A percentile compares a stretch with the other conserved stretches of the same genome.
Evolutionary conservation across 225 moss, liverwort and hornwort species (phyloP).

Genomic region (Ulota crispa): DNA sequence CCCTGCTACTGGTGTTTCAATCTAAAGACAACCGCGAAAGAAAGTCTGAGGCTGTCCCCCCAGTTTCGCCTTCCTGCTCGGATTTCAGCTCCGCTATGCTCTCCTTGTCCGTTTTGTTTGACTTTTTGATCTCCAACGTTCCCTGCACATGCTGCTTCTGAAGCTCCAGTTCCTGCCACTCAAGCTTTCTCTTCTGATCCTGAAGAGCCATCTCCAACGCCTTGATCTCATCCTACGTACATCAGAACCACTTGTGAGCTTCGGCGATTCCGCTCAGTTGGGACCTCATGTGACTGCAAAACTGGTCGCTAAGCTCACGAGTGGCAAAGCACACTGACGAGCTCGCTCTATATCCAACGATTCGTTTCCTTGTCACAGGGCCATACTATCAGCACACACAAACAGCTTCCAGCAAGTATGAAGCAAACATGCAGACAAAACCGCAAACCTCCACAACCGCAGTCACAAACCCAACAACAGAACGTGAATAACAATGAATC

Average conservation of each 20-base stretch:
- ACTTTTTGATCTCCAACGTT: conserved; percentile 52
- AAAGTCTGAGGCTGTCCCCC: not conserved
- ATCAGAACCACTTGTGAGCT: not conserved
- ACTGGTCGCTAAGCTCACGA: no score
- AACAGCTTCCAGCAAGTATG: not conserved
- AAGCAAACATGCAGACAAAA: not conserved
- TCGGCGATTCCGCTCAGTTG: not conserved
- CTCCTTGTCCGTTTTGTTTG: conserved; percentile 40
- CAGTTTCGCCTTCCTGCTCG: not conserved
- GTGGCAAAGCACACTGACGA: not conserved
- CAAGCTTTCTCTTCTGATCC: conserved; percentile 44
- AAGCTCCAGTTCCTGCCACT: conserved; percentile 55
- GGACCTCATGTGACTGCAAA: not conserved
- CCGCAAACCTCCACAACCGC: not conserved
- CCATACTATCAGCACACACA: not conserved
- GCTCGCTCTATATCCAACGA: not conserved
- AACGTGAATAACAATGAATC: not conserved
- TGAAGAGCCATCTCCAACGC: conserved; percentile 51
- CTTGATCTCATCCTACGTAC: conserved; percentile 31
- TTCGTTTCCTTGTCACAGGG: not conserved
- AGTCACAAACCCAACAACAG: not conserved
- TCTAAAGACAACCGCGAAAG: no score
- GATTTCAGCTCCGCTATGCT: no score
- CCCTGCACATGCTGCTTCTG: conserved; percentile 49
- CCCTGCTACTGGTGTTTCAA: no score